Evolutionary conservation across 164 flowering plant genomes (phyloP), one percentile per base, ranked within the genome.

Genomic region (Macadamia integrifolia): DNA sequence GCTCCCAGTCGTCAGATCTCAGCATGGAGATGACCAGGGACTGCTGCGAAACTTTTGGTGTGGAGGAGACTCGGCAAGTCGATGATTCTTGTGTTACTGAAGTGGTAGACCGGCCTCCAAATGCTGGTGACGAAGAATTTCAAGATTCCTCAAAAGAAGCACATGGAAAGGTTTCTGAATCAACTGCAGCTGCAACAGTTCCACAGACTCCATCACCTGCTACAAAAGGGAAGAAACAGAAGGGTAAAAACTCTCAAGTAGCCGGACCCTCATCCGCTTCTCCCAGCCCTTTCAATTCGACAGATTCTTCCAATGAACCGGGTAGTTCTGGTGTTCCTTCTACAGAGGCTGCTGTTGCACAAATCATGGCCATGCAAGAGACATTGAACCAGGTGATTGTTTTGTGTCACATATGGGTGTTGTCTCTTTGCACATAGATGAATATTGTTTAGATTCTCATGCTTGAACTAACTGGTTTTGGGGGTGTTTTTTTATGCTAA

Each of bases 1-100:
- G 72, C 71, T 85, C 96, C 59, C 97, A 91, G 78, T 87, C 83
- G 44, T 83, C 94, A 43, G 88, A 86, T 82, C 85, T 86, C 66
- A 84, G 88, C 58, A 69, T 74, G 63, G 83, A 80, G 68, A 79
- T 85, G 86, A 81, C 83, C 53, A 80, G 86, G 69, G 96, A 84
- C 58, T 76, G 81, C 73, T 70, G 70, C 76, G 96, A 86, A 71
- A 69, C 74, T 14, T 77, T 72, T 62, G 60, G 35, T 31, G 44
- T 75, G 23, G 85, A 84, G 49, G 92, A 82, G 74, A 68, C 79
- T 76, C 76, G 59, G 66, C 88, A 83, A 66, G 74, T 79, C 67
- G 82, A 77, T 80, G 79, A 72, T 64, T 70, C 65, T 73, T 69
- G 67, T 66, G 69, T 61, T 46, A 60, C 66, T 17, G 87, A 81